Evolutionary conservation across 768 basidiomycete species (phyloP), one percentile per base, ranked within the genome.

Genomic region (Phlebiopsis gigantea): DNA sequence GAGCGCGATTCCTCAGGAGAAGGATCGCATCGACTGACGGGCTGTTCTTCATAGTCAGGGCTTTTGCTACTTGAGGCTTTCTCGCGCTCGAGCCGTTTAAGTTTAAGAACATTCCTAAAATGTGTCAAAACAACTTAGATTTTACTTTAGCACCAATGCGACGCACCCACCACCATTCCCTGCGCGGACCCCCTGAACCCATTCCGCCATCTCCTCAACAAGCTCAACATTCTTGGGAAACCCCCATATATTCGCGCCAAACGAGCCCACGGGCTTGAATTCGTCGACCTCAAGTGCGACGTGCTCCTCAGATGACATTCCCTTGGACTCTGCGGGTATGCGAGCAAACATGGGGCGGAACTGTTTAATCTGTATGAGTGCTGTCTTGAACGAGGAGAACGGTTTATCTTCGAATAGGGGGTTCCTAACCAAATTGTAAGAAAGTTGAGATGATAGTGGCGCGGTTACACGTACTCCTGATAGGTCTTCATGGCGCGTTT

Each of bases 141-240:
- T 17, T 9, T 8, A 12, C 34, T 39, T 46, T 24, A 8, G 12
- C 29, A 30, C 31, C 22, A 50, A 21, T 55, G 15, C 26, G 31
- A 75, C 81, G 69, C 65, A 87, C 86, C 84, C 84, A 60, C 74
- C 81, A 45, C 84, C 83, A 31, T 83, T 85, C 34, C 76, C 73
- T 45, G 75, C 67, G 53, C 74, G 76, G 47, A 88, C 68, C n/a
- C 82, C 85, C 7, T 75, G 63, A 17, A 76, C 69, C 87, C 87
- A 89, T 48, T 71, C 67, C 4, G 62, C 62, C 22, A 89, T 62
- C 26, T 77, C 72, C 5, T 41, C 21, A 30, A 68, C 57, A 2
- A 61, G 65, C 21, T 79, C 76, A 4, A 87, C 62, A 2, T 76
- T 71, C 53, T 70, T 68, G 2, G 87, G 86, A 26, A 68, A 71